A percentile compares a stretch with the other conserved stretches of the same genome.
phyloP scores from a whole-genome alignment of 805 yeast genomes.

The Zygoascus flipseniorum region DNA sequence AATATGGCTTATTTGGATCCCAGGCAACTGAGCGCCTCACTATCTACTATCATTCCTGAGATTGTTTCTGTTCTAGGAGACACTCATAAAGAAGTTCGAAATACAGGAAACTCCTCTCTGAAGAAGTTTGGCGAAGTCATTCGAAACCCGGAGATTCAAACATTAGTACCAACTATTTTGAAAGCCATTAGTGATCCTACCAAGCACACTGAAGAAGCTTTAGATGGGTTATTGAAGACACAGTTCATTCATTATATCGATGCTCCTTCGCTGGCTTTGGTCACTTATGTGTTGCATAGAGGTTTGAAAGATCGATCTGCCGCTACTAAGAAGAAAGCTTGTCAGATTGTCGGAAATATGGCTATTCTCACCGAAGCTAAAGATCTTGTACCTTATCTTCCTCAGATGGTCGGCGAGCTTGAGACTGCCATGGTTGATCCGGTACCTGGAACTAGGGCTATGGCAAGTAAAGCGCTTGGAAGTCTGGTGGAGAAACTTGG shows the following conservation, averaged over 20 bases:
- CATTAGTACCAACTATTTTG: slow-evolving; percentile 76
- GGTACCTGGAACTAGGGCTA: slow-evolving; percentile 92
- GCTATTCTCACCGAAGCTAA: slow-evolving; percentile 85
- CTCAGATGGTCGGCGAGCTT: slow-evolving; percentile 67
- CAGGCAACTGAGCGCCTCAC: slow-evolving; percentile 78
- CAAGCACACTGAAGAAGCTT: slow-evolving; percentile 75
- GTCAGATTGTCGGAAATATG: slow-evolving; percentile 98
- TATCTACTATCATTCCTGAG: slow-evolving; percentile 89
- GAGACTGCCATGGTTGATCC: slow-evolving; percentile 98
- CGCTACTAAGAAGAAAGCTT: slow-evolving; percentile 80
- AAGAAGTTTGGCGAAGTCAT: slow-evolving; percentile 94
- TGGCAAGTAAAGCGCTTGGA: slow-evolving; percentile 95
- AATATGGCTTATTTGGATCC: slow-evolving; percentile 98
- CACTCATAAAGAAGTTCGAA: slow-evolving; percentile 93
- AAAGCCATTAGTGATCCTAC: slow-evolving; percentile 97
- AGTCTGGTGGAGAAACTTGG: slow-evolving; percentile 94
- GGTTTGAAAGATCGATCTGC: slow-evolving; percentile 97
- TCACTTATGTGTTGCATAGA: slow-evolving; percentile 88
- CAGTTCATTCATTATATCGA: slow-evolving; percentile 96
- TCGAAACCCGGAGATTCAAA: slow-evolving; percentile 92
- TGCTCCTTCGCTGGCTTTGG: slow-evolving; percentile 93
- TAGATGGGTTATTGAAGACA: slow-evolving; percentile 78
- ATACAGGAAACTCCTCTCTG: slow-evolving; percentile 84
- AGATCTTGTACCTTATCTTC: slow-evolving; percentile 78
- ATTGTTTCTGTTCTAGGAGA: slow-evolving; percentile 92